A percentile compares a stretch with the other conserved stretches of the same genome.
Conservation (phyloP, 1,139 yeast species). For the Debaryomyces robertsiae region DNA sequence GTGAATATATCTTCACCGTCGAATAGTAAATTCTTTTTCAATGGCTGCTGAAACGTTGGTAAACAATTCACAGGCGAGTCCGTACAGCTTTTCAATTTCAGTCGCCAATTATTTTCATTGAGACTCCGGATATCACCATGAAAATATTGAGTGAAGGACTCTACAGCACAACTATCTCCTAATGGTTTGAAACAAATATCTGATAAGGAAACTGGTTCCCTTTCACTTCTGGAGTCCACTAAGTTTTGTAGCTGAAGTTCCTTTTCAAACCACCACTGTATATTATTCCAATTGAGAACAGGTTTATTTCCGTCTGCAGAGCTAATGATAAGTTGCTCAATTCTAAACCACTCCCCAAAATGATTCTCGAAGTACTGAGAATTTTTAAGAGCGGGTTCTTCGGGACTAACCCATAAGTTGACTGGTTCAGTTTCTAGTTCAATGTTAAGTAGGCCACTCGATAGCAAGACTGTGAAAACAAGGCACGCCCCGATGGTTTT, state of each 20-base stretch:
- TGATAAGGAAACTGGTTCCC: conserved; percentile 41
- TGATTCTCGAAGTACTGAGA: conserved; percentile 70
- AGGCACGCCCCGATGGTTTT: conserved; percentile 52
- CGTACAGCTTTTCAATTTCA: conserved; percentile 60
- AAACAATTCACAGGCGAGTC: conserved; percentile 85
- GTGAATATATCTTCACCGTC: conserved; percentile 51
- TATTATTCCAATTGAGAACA: conserved; percentile 61
- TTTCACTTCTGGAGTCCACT: conserved; percentile 19
- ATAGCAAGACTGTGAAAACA: conserved; percentile 45
- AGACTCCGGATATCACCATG: conserved; percentile 61
- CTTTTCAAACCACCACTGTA: conserved; percentile 86
- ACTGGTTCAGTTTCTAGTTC: conserved; percentile 78
- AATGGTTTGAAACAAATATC: conserved; percentile 82
- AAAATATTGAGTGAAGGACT: conserved; percentile 88
- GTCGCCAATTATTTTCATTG: conserved; percentile 55
- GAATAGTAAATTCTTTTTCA: conserved; percentile 70
- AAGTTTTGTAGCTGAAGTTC: conserved; percentile 56
- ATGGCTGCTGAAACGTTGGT: conserved; percentile 89
- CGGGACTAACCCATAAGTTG: conserved; percentile 85
- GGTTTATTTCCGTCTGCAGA: conserved; percentile 61
- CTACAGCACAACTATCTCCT: conserved; percentile 81
- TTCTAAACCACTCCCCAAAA: conserved; percentile 91
- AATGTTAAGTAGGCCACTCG: conserved; percentile 55
- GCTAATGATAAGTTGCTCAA: conserved; percentile 80
- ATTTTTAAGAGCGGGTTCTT: conserved; percentile 70